Conservation (phyloP, 345 rosid genomes). For the Populus nigra region DNA sequence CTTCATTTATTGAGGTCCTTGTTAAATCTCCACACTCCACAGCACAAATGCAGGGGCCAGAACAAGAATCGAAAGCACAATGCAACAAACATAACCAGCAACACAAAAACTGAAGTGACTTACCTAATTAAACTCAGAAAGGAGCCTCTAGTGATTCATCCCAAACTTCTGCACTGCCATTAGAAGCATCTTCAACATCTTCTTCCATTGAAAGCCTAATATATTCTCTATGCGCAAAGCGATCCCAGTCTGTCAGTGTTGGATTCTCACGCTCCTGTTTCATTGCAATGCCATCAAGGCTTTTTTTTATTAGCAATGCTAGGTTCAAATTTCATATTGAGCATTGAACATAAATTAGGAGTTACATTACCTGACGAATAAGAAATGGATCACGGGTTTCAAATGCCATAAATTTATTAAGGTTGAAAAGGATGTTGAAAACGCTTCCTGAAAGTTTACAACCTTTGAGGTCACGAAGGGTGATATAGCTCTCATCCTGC, state of each 20-base stretch:
- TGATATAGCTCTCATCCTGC: slow-evolving; percentile 74
- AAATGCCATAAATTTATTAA: slow-evolving; percentile 93
- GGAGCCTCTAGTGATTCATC: slow-evolving; percentile 97
- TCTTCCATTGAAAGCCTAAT: slow-evolving; percentile 98
- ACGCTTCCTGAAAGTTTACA: slow-evolving; percentile 85
- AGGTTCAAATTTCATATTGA: neutral
- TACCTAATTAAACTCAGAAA: slow-evolving; percentile 55
- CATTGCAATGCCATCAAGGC: slow-evolving; percentile 9
- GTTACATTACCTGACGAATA: slow-evolving; percentile 75
- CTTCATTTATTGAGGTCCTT: neutral
- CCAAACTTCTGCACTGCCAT: slow-evolving; percentile 98
- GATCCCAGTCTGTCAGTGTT: slow-evolving; percentile 95
- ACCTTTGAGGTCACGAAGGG: slow-evolving; percentile 68
- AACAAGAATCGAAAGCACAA: neutral
- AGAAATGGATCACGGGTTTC: slow-evolving; percentile 97
- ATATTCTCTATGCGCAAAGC: slow-evolving; percentile 96
- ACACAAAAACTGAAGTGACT: neutral
- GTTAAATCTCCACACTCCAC: neutral
- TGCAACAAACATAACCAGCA: neutral
- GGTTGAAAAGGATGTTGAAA: slow-evolving; percentile 92
- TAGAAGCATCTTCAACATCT: slow-evolving; percentile 95
- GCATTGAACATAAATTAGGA: neutral
- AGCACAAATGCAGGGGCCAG: neutral
- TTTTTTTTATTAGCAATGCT: neutral
- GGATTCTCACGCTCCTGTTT: slow-evolving; percentile 94